Evolutionary conservation across 495 filamentous ascomycete genomes (phyloP).

Genomic region (Tuber magnatum): DNA sequence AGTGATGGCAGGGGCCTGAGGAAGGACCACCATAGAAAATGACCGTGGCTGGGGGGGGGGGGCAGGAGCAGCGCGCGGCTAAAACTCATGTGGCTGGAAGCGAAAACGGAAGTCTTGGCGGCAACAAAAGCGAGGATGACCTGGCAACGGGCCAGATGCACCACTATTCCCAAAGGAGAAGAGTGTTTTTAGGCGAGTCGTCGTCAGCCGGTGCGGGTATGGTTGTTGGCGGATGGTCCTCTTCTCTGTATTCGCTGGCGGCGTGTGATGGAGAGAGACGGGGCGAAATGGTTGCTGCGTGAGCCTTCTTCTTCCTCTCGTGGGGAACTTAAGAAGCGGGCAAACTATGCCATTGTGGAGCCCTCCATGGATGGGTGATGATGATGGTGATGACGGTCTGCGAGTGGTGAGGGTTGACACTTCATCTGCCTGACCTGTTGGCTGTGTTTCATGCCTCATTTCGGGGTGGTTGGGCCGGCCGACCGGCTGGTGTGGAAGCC

Average conservation of each 20-base stretch:
- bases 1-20: not conserved
- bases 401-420: not conserved
- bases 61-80: not conserved
- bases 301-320: not conserved
- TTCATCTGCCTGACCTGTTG: not conserved
- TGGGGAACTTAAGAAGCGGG: not conserved
- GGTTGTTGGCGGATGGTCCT: not conserved
- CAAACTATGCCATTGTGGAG: not conserved
- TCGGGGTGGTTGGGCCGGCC: not conserved
- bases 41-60: not conserved
- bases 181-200: not conserved
- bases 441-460: slow-evolving; percentile 1
- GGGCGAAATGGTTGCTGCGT: not conserved
- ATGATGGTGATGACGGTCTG: not conserved
- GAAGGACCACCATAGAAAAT: no score
- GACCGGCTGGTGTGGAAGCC: not conserved
- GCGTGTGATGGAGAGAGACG: not conserved
- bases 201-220: not conserved
- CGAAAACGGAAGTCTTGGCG: not conserved
- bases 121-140: not conserved
- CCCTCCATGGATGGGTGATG: not conserved
- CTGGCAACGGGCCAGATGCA: not conserved
- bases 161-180: not conserved
- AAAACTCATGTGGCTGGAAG: not conserved
- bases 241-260: not conserved